These are phyloP conservation scores for Aspergillus felis DNA, from an alignment of 2,329 filamentous ascomycete species.

Conservation along the genomic window DNA sequence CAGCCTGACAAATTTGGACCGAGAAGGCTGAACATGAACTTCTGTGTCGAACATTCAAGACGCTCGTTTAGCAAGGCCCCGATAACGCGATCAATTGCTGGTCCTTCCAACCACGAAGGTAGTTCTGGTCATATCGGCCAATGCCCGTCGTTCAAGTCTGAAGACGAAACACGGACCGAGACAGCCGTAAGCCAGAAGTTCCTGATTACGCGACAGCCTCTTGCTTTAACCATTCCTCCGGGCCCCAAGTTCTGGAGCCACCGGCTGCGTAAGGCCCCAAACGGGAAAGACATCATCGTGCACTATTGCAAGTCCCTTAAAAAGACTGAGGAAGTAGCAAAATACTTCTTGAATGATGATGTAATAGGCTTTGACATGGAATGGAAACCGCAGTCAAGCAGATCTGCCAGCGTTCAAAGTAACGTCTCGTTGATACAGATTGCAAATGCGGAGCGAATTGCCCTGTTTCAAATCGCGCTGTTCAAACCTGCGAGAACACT, in stretches of 20 bases:
- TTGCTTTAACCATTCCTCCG: background rate
- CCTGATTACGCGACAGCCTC: background rate
- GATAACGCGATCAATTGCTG: background rate
- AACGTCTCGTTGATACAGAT: conserved; percentile 82
- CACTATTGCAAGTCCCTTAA: conserved; percentile 71
- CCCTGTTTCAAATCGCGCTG: conserved; percentile 73
- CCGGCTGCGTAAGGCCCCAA: conserved; percentile 43
- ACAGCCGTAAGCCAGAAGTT: background rate
- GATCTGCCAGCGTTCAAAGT: conserved; percentile 51
- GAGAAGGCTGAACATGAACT: background rate
- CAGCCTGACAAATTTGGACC: background rate
- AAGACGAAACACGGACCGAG: background rate
- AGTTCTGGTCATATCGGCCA: background rate
- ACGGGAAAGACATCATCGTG: conserved; percentile 57
- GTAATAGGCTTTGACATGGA: conserved; percentile 88
- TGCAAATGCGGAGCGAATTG: conserved; percentile 71
- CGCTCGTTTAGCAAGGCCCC: conserved; percentile 1
- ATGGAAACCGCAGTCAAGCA: conserved; percentile 61
- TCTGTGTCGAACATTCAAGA: background rate
- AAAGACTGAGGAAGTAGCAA: conserved; percentile 62
- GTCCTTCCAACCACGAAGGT: background rate
- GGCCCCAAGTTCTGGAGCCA: conserved; percentile 31
- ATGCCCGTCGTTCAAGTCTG: background rate
- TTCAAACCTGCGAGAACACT: conserved; percentile 46
- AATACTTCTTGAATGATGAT: conserved; percentile 64